Conservation (phyloP, 805 yeast genomes). For the Candida ortonii region DNA sequence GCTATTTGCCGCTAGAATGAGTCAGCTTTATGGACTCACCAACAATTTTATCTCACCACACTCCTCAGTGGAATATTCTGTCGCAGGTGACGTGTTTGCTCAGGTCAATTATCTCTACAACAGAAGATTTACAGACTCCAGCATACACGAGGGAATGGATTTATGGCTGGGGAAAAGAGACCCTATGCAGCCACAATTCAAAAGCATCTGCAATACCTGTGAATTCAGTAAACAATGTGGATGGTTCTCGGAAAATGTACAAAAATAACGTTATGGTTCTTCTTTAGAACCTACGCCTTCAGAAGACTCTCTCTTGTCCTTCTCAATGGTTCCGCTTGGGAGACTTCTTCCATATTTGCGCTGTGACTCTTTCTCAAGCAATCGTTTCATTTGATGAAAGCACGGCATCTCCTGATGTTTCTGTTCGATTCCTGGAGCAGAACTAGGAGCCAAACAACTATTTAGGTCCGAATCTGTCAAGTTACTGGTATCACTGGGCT, state of each 20-base stretch:
- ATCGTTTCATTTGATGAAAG: slow-evolving; percentile 1
- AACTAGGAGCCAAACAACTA: slow-evolving; percentile 4
- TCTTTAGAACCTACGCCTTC: too few relatives aligned
- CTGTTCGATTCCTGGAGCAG: slow-evolving; percentile 2
- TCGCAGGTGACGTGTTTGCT: slow-evolving; percentile 40
- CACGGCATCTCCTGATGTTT: slow-evolving; percentile 3
- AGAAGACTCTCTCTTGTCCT: background rate
- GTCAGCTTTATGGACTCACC: slow-evolving; percentile 43
- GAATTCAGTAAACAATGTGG: slow-evolving; percentile 45
- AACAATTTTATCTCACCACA: slow-evolving; percentile 36
- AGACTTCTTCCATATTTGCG: slow-evolving; percentile 21
- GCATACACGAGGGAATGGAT: slow-evolving; percentile 35
- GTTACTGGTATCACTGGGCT: slow-evolving; percentile 9
- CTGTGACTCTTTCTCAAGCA: slow-evolving; percentile 11
- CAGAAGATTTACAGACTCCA: slow-evolving; percentile 26
- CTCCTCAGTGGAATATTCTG: slow-evolving; percentile 52
- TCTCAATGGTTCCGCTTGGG: slow-evolving; percentile 23
- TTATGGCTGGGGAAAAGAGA: slow-evolving; percentile 61
- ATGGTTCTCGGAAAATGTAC: slow-evolving; percentile 32
- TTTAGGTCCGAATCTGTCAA: slow-evolving; percentile 5
- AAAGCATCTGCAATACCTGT: slow-evolving; percentile 51
- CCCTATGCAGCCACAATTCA: slow-evolving; percentile 44
- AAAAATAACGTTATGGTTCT: too few relatives aligned
- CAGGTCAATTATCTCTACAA: slow-evolving; percentile 40
- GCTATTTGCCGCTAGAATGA: slow-evolving; percentile 52